These are phyloP conservation scores for Botrytis paeoniae DNA, from an alignment of 2,329 filamentous ascomycete species.

Conservation along the genomic window DNA sequence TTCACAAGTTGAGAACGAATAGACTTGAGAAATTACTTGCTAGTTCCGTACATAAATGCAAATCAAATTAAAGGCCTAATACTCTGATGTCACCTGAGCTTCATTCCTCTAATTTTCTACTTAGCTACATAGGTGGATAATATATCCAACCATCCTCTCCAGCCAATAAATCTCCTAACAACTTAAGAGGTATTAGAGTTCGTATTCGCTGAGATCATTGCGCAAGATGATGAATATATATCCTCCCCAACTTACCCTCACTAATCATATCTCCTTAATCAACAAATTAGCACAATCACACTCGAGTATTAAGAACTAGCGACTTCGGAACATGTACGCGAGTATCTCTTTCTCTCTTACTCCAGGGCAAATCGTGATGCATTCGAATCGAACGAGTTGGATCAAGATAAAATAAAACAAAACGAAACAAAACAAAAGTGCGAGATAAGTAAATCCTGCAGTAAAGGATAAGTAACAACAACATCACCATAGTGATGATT, in stretches of 20 bases:
- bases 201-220: background rate
- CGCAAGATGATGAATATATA: background rate
- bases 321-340: background rate
- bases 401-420: background rate
- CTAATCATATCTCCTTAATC: background rate
- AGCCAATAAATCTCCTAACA: background rate
- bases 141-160: background rate
- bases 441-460: background rate
- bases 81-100: background rate
- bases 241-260: background rate
- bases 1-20: background rate
- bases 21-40: background rate
- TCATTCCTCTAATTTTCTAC: accelerated
- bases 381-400: background rate
- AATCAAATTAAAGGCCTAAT: accelerated
- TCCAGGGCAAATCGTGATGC: background rate
- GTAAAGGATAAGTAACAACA: background rate
- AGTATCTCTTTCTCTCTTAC: background rate
- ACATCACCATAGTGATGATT: accelerated
- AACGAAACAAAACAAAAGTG: background rate
- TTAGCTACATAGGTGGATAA: accelerated
- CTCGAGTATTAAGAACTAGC: background rate
- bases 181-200: background rate
- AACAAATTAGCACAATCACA: background rate
- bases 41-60: accelerated